Percentiles rank a stretch among this genome's conserved stretches.
Evolutionary conservation across 2,329 filamentous ascomycete genomes (phyloP).

Genomic region (Exophiala sp.): DNA sequence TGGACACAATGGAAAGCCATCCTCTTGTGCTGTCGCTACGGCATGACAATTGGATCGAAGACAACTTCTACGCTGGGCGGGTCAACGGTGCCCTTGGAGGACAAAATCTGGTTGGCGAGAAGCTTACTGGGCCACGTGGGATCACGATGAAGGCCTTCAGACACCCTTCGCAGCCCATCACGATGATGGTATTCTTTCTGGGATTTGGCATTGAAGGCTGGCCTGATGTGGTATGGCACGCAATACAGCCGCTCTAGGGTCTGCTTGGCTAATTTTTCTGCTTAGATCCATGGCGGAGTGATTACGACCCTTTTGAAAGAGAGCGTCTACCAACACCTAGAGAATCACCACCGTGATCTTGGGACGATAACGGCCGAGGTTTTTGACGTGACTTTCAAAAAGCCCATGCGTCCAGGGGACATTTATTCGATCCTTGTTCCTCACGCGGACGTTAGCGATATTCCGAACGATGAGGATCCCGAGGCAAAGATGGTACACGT

Average conservation of each 20-base stretch:
- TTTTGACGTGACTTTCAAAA: conserved; percentile 62
- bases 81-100: conserved; percentile 3
- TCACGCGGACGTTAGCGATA: conserved; percentile 32
- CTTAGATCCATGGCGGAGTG: conserved; percentile 59
- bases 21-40: conserved; percentile 39
- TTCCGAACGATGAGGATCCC: not conserved
- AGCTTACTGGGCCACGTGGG: conserved; percentile 39
- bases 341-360: conserved; percentile 18
- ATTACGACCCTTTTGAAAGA: conserved; percentile 69
- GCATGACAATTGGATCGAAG: conserved; percentile 36
- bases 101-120: conserved; percentile 37
- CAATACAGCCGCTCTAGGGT: not conserved
- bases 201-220: conserved; percentile 65
- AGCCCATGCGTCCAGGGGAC: conserved; percentile 55
- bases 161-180: conserved; percentile 57
- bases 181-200: conserved; percentile 62
- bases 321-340: conserved; percentile 49
- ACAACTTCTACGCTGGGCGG: conserved; percentile 30
- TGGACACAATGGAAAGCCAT: conserved; percentile 34
- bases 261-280: conserved; percentile 1
- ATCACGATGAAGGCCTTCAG: conserved; percentile 55
- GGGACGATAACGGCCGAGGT: conserved; percentile 48
- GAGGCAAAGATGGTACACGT: conserved; percentile 10
- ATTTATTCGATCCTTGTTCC: conserved; percentile 59
- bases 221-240: conserved; percentile 56